phyloP scores from a whole-genome alignment of 108 stramenopile genomes.

The Skeletonema grethae region DNA sequence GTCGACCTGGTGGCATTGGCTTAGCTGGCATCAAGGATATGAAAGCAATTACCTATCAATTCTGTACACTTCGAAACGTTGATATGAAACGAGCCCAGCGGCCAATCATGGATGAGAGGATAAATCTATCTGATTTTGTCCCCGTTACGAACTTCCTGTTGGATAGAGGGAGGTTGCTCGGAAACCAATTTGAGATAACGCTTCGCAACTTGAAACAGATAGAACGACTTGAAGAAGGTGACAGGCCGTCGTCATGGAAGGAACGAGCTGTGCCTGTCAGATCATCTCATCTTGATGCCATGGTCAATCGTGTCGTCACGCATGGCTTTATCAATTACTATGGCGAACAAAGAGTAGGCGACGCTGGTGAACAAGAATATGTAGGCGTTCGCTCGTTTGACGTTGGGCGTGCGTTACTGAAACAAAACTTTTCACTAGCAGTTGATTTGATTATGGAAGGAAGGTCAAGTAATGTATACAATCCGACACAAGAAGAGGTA shows the following conservation, averaged over 20 bases:
- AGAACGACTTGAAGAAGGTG: constrained; percentile 19
- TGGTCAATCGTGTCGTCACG: constrained; percentile 54
- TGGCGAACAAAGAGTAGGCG: constrained; percentile 86
- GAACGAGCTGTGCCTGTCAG: constrained; percentile 55
- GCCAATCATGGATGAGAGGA: constrained; percentile 40
- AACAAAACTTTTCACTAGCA: constrained; percentile 57
- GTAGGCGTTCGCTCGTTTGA: constrained; percentile 80
- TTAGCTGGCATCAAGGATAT: constrained; percentile 87
- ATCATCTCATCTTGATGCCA: constrained; percentile 50
- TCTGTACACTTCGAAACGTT: constrained; percentile 70
- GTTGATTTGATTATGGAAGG: constrained; percentile 81
- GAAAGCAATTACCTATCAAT: constrained; percentile 87
- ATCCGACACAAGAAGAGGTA: constrained; percentile 43
- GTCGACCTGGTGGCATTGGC: constrained; percentile 74
- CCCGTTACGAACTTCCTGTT: constrained; percentile 42
- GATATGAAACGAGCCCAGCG: constrained; percentile 21
- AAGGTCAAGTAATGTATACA: constrained; percentile 40
- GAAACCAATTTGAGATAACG: constrained; percentile 73
- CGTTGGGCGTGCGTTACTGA: constrained; percentile 80
- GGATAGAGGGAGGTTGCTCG: constrained; percentile 60
- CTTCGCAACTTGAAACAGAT: constrained; percentile 62
- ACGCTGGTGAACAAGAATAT: constrained; percentile 51
- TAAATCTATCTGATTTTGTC: constrained; percentile 26
- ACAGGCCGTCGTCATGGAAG: neutral
- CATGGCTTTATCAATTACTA: constrained; percentile 88